These are phyloP conservation scores for Kwoniella sp. DNA, from an alignment of 768 basidiomycete species.

Conservation along the genomic window DNA sequence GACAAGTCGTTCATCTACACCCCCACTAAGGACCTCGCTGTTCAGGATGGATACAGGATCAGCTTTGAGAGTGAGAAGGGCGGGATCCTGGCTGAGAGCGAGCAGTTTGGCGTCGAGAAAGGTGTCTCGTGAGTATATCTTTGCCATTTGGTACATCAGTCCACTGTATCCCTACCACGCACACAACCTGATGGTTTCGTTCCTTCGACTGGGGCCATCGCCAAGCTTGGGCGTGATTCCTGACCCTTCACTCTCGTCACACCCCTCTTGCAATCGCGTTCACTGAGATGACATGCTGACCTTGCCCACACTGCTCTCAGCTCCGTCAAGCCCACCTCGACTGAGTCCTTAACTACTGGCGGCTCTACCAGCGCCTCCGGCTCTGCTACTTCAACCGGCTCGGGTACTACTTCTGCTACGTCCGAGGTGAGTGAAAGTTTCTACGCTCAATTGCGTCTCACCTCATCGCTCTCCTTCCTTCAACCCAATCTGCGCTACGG, in stretches of 20 bases:
- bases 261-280: no score
- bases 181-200: no score
- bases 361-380: conserved; percentile 21
- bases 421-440: conserved; percentile 12
- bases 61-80: conserved; percentile 22
- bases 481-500: no score
- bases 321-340: conserved; percentile 13
- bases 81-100: conserved; percentile 44
- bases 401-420: conserved; percentile 1
- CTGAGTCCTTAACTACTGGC: conserved; percentile 17
- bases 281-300: no score
- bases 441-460: no score
- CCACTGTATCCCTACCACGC: no score
- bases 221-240: no score
- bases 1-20: conserved; percentile 34
- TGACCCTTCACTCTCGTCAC: no score
- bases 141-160: no score
- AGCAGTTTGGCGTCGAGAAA: conserved; percentile 37
- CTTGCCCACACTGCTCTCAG: neutral
- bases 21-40: conserved; percentile 14
- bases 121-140: conserved; percentile 32
- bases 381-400: conserved; percentile 11
- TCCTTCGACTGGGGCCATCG: no score
- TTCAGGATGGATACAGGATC: conserved; percentile 30
- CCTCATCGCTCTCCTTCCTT: no score